phyloP scores from a whole-genome alignment of 78 protist species.

The Diacronema lutheri region DNA sequence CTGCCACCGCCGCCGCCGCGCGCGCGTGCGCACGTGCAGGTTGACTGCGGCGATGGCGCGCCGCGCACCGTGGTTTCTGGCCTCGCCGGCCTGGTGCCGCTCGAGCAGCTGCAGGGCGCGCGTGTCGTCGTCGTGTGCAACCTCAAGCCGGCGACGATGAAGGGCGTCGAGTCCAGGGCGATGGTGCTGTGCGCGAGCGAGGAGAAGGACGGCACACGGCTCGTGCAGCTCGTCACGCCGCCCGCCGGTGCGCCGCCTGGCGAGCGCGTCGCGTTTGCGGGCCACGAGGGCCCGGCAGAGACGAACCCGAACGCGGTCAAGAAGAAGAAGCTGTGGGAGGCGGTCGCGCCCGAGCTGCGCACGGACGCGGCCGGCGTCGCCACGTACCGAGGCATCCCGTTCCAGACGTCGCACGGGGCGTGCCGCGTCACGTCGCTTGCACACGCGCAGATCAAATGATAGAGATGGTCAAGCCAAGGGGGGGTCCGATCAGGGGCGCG shows the following conservation, averaged over 20 bases:
- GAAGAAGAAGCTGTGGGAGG: slow-evolving; percentile 53
- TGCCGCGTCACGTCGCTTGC: too few species aligned
- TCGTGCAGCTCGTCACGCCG: slow-evolving; percentile 57
- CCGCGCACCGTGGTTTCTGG: too few species aligned
- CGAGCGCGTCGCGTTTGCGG: slow-evolving; percentile 48
- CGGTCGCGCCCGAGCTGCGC: slow-evolving; percentile 19
- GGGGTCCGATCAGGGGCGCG: too few species aligned
- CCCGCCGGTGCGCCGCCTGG: slow-evolving; percentile 49
- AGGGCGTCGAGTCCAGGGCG: slow-evolving; percentile 65
- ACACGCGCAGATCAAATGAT: too few species aligned
- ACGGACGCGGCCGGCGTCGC: slow-evolving; percentile 52
- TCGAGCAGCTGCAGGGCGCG: slow-evolving; percentile 39
- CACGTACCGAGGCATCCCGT: slow-evolving; percentile 49
- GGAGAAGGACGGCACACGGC: background rate
- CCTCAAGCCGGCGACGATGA: slow-evolving; percentile 61
- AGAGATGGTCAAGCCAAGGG: too few species aligned
- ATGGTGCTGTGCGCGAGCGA: slow-evolving; percentile 73
- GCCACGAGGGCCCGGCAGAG: slow-evolving; percentile 61
- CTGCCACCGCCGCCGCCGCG: too few species aligned
- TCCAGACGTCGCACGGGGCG: too few species aligned
- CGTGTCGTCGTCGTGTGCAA: slow-evolving; percentile 74
- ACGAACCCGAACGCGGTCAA: slow-evolving; percentile 28
- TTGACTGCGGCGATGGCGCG: too few species aligned
- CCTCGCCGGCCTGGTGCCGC: too few species aligned
- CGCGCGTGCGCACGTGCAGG: too few species aligned